Base-by-base conservation (phyloP, 164 flowering plant genomes). In the Litsea cubeba region DNA sequence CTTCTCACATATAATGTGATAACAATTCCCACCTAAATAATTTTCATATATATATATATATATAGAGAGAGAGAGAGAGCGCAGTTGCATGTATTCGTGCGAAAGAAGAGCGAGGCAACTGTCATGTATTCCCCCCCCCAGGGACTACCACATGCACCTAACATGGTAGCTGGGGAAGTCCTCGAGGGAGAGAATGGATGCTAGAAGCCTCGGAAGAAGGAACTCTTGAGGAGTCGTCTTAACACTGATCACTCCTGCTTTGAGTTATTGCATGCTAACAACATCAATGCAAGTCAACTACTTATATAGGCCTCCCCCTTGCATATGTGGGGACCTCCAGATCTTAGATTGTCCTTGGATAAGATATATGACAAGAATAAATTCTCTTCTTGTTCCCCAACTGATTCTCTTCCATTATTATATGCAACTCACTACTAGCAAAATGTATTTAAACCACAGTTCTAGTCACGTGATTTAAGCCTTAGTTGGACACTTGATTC, bases 141-240 rank as follows among this genome's bases (percentile, higher is more conserved):
- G 5, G 1, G 51, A 20, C n/a, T 71, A 7, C 40, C 25, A 2
- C 20, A 54, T 32, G 6, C 40, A 32, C 40, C 40, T 4, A 32
- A 32, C 40, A 32, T 6, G 12, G n/a, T 71, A 3, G 71, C 22
- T n/a, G 71, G 35, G n/a, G 26, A n/a, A 69, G 57, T 25, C 58
- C 57, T 69, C 22, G 71, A 46, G 54, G 71, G 58, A 46, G 71
- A 66, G 28, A 26, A 26, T 26, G 69, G 26, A 66, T 66, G 69
- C 46, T 30, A 66, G 46, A 66, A 10, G 69, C n/a, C 50, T 66
- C 14, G 46, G 46, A 2, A 66, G 50, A 66, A 66, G 69, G 28
- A 66, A 35, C 5, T 5, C 40, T 32, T 62, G 18, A 11, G 15
- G 22, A 5, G 24, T 62, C 20, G 28, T n/a, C 3, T 23, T 5